Evolutionary conservation across 345 rosid species (phyloP), one percentile per base, ranked within the genome.

Genomic region (Gossypium arboreum): DNA sequence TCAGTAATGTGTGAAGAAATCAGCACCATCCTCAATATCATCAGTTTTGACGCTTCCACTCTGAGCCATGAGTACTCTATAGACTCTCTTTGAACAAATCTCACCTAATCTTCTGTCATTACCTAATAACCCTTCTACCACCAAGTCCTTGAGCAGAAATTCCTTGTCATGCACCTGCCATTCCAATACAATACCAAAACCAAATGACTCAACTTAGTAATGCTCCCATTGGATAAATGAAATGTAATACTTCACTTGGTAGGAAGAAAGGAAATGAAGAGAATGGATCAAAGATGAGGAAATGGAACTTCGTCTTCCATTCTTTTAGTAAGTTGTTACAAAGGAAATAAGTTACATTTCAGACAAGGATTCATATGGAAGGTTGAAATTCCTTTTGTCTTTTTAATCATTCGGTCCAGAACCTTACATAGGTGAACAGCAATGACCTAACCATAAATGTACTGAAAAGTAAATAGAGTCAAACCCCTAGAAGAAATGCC

Each of bases 1-100:
- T 25, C 62, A 47, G 27, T 76, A 55, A 66, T 47, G 63, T 68
- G 75, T 57, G 86, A 94, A 91, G 79, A 84, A 87, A 83, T 91
- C 97, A 44, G 99, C 98, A 80, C 99, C 99, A 15, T 87, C 86
- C 74, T 93, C 99, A 7, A 95, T 88, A 56, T 88, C 95, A 81
- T 91, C 96, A 17, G 98, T 90, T 86, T 81, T 91, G 63, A 91
- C 86, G 76, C 83, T 79, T 77, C 90, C 91, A 71, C 76, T 84
- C 58, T 79, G 84, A 80, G 98, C 93, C 93, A 93, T 90, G 22
- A 91, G 89, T 75, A 95, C 81, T 84, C 96, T 85, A 78, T 90
- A 93, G 62, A 95, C 89, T 69, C 97, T 85, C 83, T 90, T 93
- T 0, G 97, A 95, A 81, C 98, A 93, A 62, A 95, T 75, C 86